Percentiles rank a stretch among this genome's conserved stretches.
Evolutionary conservation across 75 land plant species (phyloP).

Genomic region (Cryptomeria japonica): DNA sequence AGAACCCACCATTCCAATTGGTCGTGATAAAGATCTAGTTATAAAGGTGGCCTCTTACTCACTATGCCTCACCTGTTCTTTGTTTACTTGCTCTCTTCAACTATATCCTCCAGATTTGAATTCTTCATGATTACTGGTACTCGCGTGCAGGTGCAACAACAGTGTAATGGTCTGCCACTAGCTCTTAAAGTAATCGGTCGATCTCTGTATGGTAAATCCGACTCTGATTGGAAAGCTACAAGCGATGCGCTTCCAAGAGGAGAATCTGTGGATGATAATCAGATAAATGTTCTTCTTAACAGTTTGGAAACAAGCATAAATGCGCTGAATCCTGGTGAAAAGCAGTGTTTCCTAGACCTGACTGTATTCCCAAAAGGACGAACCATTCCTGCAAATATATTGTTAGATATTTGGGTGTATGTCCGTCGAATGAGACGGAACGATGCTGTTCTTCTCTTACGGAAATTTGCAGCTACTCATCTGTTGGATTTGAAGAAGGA

Average conservation of each 20-base stretch:
- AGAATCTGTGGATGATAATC: not conserved
- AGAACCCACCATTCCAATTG: conserved; percentile 23
- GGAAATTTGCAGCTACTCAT: not conserved
- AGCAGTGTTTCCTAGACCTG: not conserved
- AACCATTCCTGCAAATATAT: not conserved
- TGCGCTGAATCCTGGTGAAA: not conserved
- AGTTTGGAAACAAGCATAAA: not conserved
- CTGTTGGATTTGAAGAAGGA: not conserved
- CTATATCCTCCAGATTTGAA: no score
- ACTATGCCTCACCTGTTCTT: no score
- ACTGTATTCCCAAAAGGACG: not conserved
- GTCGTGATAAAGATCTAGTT: conserved; percentile 31
- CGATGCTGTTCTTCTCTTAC: not conserved
- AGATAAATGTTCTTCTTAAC: not conserved
- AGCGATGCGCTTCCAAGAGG: not conserved
- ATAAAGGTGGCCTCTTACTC: conserved; percentile 29
- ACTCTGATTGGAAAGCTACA: not conserved
- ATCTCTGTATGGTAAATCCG: not conserved
- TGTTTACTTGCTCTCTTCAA: no score
- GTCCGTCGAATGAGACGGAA: not conserved
- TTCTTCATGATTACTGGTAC: no score
- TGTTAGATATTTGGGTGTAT: conserved; percentile 6
- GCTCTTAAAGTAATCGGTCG: not conserved
- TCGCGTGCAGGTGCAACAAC: not conserved
- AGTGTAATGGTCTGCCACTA: not conserved